Base-by-base conservation (phyloP, 2,329 filamentous ascomycete genomes). In the Beauveria caledonica region DNA sequence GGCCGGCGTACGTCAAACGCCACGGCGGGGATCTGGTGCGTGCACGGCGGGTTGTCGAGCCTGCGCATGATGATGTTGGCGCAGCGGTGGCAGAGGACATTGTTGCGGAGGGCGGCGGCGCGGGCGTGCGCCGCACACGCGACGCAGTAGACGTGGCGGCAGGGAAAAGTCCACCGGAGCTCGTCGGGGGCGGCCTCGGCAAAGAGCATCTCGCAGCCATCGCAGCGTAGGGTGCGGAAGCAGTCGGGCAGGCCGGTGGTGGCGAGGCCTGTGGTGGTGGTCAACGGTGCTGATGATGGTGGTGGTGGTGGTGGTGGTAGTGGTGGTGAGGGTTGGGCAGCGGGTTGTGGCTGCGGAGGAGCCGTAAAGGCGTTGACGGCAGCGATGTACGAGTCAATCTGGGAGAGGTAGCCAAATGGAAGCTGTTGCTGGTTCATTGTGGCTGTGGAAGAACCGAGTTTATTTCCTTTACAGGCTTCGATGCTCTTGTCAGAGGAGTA, bases 141-240 rank as follows among this genome's bases (percentile, higher is more conserved):
- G 21, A 9, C 13, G 61, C 61, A 62, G 51, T 55, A 62, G 29
- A 60, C 56, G 51, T 62, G 61, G 36, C 50, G 50, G 51, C 61
- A 62, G 19, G 61, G 49, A 8, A 54, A 62, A 19, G 50, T 56
- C 56, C 46, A 60, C n/a, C 61, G 61, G 9, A 39, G 23, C 36
- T 58, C 54, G 44, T 48, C 48, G 33, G 29, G 11, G 27, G 8
- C 19, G 10, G 53, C 48, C 40, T 62, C 60, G 46, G 21, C 36
- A 13, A 62, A 62, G 54, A 62, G 54, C 23, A 57, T 62, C 54
- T 62, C 60, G 54, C 60, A 62, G 33, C 29, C 21, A 55, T 62
- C 60, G 60, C 60, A 62, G 46, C 60, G 60, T 9, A 29, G 52
- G 9, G 53, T 62, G 40, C 42, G 40, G 54, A 53, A 52, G 54